These are phyloP conservation scores for Mycena albidolilacea DNA, from an alignment of 768 basidiomycete genomes.

Conservation along the genomic window DNA sequence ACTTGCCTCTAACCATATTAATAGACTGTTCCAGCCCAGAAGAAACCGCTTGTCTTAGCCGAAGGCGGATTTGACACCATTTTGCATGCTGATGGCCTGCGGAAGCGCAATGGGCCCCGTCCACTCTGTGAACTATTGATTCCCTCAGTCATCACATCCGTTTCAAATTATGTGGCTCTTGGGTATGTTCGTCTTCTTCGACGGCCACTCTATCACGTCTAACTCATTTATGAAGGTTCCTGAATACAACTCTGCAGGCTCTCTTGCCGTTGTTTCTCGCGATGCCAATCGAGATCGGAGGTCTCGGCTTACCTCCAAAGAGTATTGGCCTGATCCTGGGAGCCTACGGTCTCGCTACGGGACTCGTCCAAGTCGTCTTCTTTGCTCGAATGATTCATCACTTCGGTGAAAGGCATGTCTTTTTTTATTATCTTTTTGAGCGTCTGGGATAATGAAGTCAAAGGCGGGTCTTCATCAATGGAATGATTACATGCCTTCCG, in stretches of 20 bases:
- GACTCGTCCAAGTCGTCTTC: conserved; percentile 75
- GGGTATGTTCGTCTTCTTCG: conserved; percentile 30
- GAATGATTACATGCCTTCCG: conserved; percentile 66
- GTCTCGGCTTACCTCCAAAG: conserved; percentile 77
- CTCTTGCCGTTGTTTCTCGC: conserved; percentile 80
- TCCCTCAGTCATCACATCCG: conserved; percentile 52
- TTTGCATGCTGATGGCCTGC: conserved; percentile 3
- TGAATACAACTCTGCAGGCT: conserved; percentile 44
- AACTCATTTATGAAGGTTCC: not conserved
- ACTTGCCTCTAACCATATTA: conserved; percentile 11
- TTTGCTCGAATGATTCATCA: conserved; percentile 73
- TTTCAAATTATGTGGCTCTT: conserved; percentile 54
- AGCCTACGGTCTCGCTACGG: conserved; percentile 72
- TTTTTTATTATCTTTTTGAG: too few species aligned
- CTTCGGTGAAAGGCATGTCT: conserved; percentile 68
- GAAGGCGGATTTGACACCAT: conserved; percentile 11
- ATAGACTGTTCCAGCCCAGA: conserved; percentile 48
- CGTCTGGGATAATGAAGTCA: too few species aligned
- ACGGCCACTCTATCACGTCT: not conserved
- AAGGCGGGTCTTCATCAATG: conserved; percentile 63
- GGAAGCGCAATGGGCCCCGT: conserved; percentile 47
- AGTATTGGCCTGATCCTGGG: conserved; percentile 79
- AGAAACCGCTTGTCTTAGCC: conserved; percentile 15
- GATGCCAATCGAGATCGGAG: conserved; percentile 77
- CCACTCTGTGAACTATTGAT: conserved; percentile 55